A percentile compares a stretch with the other conserved stretches of the same genome.
phyloP scores from a whole-genome alignment of 192 early-diverging fungal genomes.

The Mortierella claussenii region DNA sequence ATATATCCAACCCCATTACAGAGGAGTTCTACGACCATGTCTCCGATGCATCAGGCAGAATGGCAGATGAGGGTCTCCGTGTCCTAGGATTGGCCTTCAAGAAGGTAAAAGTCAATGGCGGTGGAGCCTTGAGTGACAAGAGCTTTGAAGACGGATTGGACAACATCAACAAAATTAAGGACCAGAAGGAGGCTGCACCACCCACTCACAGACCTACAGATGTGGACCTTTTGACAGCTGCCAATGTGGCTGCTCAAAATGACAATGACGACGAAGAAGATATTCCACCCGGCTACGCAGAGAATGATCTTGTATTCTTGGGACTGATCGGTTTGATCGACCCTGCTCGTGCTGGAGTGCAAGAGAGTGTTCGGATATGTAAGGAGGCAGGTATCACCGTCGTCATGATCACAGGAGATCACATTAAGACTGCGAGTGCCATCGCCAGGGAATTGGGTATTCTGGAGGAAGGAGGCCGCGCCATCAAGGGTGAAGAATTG shows the following conservation, averaged over 20 bases:
- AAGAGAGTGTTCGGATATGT: constrained; percentile 83
- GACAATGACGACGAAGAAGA: constrained; percentile 60
- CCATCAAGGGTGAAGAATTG: constrained; percentile 90
- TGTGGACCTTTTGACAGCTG: constrained; percentile 42
- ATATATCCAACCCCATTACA: constrained; percentile 57
- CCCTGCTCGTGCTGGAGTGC: constrained; percentile 86
- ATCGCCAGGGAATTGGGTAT: constrained; percentile 94
- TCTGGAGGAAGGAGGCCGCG: constrained; percentile 73
- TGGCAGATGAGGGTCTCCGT: constrained; percentile 89
- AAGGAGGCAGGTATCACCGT: constrained; percentile 95
- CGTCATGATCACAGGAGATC: constrained; percentile 98
- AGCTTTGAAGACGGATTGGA: constrained; percentile 42
- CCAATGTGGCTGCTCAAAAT: constrained; percentile 31
- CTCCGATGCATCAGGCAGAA: constrained; percentile 67
- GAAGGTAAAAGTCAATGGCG: constrained; percentile 54
- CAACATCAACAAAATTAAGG: constrained; percentile 58
- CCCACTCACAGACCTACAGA: constrained; percentile 25
- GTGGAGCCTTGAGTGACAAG: constrained; percentile 3
- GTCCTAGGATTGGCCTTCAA: constrained; percentile 90
- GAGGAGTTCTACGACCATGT: constrained; percentile 73
- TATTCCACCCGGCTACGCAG: constrained; percentile 60
- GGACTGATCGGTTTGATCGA: constrained; percentile 95
- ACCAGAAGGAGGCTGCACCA: constrained; percentile 59
- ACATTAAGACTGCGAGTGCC: constrained; percentile 91
- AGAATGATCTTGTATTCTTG: constrained; percentile 83